A percentile compares a stretch with the other conserved stretches of the same genome.
phyloP scores from a whole-genome alignment of 345 rosid species.

The Hevea brasiliensis region DNA sequence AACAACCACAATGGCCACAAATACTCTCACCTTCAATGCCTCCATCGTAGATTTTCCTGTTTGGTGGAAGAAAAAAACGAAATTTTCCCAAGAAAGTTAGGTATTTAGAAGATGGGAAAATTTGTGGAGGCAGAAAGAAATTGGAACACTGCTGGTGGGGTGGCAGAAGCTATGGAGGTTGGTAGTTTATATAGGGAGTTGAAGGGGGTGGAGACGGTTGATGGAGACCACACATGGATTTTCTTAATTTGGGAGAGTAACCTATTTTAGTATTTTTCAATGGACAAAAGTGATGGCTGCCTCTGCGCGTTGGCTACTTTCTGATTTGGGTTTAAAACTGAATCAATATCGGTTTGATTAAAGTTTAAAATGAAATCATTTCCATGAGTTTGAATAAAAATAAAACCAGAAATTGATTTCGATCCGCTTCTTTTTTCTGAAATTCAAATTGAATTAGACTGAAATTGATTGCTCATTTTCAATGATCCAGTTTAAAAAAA shows the following conservation, averaged over 20 bases:
- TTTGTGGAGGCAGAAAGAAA: background rate
- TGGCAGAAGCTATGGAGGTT: background rate
- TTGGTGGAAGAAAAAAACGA: background rate
- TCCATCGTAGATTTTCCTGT: conserved; percentile 17
- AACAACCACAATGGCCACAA: conserved; percentile 17
- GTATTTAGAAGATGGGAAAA: background rate
- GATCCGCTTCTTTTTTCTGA: too few relatives aligned
- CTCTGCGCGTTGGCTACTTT: conserved; percentile 11
- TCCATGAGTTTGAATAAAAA: too few relatives aligned
- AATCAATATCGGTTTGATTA: too few relatives aligned
- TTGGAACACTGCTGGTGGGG: background rate
- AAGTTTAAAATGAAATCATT: too few relatives aligned
- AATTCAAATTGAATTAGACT: too few relatives aligned
- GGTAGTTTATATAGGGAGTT: conserved; percentile 10
- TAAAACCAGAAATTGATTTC: too few relatives aligned
- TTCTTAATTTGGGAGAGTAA: too few relatives aligned
- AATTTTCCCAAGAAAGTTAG: background rate
- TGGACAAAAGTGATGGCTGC: background rate
- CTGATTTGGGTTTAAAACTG: too few relatives aligned
- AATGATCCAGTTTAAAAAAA: too few relatives aligned
- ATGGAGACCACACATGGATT: background rate
- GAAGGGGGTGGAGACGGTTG: conserved; percentile 12
- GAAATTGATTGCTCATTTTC: too few relatives aligned
- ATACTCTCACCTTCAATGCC: conserved; percentile 32
- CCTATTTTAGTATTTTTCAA: background rate